A percentile compares a stretch with the other conserved stretches of the same genome.
Conservation (phyloP, 129 eudicot species). For the Escallonia herrerae region DNA sequence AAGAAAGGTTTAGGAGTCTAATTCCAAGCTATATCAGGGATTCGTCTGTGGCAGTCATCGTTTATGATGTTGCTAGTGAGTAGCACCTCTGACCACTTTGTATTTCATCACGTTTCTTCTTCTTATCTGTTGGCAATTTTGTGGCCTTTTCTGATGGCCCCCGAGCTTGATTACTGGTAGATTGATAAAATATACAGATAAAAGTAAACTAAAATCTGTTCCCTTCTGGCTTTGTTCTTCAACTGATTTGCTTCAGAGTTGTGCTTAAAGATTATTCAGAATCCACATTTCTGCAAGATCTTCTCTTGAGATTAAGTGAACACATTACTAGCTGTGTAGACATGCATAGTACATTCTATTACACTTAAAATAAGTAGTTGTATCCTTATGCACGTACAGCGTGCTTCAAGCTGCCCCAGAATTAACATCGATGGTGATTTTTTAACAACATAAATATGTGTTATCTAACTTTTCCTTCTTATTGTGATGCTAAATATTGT, state of each 20-base stretch:
- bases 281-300: neutral
- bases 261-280: neutral
- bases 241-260: neutral
- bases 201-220: neutral
- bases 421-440: neutral
- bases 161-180: neutral
- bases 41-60: slow-evolving; percentile 82
- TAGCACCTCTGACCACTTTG: slow-evolving; percentile 2
- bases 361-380: neutral
- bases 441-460: neutral
- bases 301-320: neutral
- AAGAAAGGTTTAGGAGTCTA: slow-evolving; percentile 87
- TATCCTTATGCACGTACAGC: neutral
- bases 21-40: slow-evolving; percentile 94
- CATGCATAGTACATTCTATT: neutral
- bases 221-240: neutral
- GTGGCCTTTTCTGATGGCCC: too few species aligned
- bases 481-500: neutral
- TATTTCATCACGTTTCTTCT: neutral
- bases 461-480: neutral
- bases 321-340: neutral
- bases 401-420: neutral
- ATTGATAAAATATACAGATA: neutral
- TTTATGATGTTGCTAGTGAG: slow-evolving; percentile 88
- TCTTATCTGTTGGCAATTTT: neutral